Evolutionary conservation across 2,329 filamentous ascomycete genomes (phyloP), one percentile per base, ranked within the genome.

Genomic region (Microdochium trichocladiopsis): DNA sequence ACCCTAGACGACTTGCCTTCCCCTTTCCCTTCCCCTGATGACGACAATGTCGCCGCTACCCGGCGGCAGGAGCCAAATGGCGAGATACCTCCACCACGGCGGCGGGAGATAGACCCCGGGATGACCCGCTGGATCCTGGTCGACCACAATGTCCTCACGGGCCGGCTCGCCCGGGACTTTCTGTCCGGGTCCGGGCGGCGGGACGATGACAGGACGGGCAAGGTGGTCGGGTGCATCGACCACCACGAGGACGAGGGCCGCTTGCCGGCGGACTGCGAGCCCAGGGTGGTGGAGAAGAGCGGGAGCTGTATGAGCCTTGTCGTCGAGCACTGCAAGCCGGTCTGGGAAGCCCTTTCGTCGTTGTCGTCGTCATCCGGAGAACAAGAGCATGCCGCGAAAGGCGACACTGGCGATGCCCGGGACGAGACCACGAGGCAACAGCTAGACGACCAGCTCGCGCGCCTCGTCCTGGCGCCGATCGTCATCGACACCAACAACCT

Each of bases 261-360:
- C 6, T 71, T 90, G 0, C 68, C 69, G 0, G 65, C 10, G 54
- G 49, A 69, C 3, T 72, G 72, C 0, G 66, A 75, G 5, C 81
- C 83, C 1, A 75, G 87, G 18, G 69, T 90, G 1, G 75, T 94
- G 21, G 74, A 80, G 56, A 83, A 78, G 51, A 77, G 77, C 52
- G 90, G 88, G 4, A 92, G 87, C 67, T 93, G 89, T 68, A 78
- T 80, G 56, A 90, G 85, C 54, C 71, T 92, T 2, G 75, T 94
- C 1, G 73, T 86, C 1, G 78, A 84, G 28, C 77, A 85, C 59
- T 79, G 77, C 56, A 70, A 72, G 14, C 65, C 72, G 0, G 66
- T 70, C 0, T 92, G 87, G 87, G 76, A 82, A 53, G 68, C 66
- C 1, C 61, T 82, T 1, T 48, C 68, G 2, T 64, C 68, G 18